phyloP scores from a whole-genome alignment of 305 asterid genomes.

The Ilex paraguariensis region DNA sequence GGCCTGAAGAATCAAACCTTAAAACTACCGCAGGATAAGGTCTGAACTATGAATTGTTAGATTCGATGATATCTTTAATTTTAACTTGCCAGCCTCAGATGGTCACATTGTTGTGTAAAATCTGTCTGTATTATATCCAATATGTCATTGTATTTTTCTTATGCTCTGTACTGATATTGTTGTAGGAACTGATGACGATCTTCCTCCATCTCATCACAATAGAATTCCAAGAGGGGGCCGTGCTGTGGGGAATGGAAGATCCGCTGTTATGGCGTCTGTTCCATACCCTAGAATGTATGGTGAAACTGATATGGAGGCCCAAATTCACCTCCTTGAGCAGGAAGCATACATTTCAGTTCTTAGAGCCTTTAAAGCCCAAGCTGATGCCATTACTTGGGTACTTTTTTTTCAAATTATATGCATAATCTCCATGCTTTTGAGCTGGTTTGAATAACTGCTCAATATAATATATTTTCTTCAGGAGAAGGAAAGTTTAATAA shows the following conservation, averaged over 20 bases:
- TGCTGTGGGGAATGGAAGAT: conserved; percentile 66
- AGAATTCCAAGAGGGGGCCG: conserved; percentile 74
- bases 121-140: not conserved
- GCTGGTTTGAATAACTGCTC: conserved; percentile 33
- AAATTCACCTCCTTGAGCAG: conserved; percentile 88
- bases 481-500: conserved; percentile 82
- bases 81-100: too few species aligned
- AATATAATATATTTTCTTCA: conserved; percentile 40
- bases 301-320: conserved; percentile 72
- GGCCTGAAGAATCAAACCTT: too few species aligned
- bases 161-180: conserved; percentile 5
- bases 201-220: conserved; percentile 79
- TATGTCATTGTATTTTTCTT: not conserved
- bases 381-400: conserved; percentile 94
- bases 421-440: conserved; percentile 24
- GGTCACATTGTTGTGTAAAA: too few species aligned
- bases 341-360: conserved; percentile 85
- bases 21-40: too few species aligned
- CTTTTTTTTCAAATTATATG: conserved; percentile 5
- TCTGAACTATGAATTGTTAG: not conserved
- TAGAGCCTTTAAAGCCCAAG: conserved; percentile 91
- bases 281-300: conserved; percentile 59
- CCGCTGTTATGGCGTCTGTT: conserved; percentile 48
- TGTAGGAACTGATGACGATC: conserved; percentile 83
- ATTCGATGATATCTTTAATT: not conserved